A percentile compares a stretch with the other conserved stretches of the same genome.
phyloP scores from a whole-genome alignment of 2,329 filamentous ascomycete species.

The Trichoderma atrobrunneum region DNA sequence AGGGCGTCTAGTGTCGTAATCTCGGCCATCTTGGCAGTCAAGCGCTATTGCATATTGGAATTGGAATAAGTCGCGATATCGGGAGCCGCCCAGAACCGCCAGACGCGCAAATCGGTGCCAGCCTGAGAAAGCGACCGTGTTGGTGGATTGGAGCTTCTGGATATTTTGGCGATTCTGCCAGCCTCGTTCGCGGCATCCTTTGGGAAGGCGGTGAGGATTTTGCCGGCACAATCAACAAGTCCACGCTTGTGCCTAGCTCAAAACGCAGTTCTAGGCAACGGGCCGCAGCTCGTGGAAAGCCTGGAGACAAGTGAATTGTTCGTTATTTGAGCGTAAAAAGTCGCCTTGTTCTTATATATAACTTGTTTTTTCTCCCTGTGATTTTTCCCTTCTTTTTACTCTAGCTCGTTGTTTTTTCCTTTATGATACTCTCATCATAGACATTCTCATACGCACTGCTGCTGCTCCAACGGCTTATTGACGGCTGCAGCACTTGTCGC shows the following conservation, averaged over 20 bases:
- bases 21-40: constrained; percentile 63
- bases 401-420: neutral
- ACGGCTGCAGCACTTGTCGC: neutral
- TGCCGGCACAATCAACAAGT: constrained; percentile 27
- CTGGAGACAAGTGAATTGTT: neutral
- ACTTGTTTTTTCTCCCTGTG: neutral
- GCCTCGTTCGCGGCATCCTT: constrained; percentile 25
- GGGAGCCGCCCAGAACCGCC: constrained; percentile 16
- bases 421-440: neutral
- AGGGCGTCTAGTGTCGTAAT: constrained; percentile 71
- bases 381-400: neutral
- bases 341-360: neutral
- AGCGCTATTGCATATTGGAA: constrained; percentile 47
- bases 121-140: constrained; percentile 21
- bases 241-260: neutral
- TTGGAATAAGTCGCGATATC: constrained; percentile 23
- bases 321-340: neutral
- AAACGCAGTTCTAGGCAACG: constrained; percentile 9
- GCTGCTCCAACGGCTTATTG: neutral
- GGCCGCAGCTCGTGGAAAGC: neutral
- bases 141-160: constrained; percentile 15
- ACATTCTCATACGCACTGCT: neutral
- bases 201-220: constrained; percentile 39
- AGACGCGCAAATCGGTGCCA: constrained; percentile 27
- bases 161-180: constrained; percentile 30